phyloP scores from a whole-genome alignment of 169 alveolate genomes.

The Perkinsus olseni region DNA sequence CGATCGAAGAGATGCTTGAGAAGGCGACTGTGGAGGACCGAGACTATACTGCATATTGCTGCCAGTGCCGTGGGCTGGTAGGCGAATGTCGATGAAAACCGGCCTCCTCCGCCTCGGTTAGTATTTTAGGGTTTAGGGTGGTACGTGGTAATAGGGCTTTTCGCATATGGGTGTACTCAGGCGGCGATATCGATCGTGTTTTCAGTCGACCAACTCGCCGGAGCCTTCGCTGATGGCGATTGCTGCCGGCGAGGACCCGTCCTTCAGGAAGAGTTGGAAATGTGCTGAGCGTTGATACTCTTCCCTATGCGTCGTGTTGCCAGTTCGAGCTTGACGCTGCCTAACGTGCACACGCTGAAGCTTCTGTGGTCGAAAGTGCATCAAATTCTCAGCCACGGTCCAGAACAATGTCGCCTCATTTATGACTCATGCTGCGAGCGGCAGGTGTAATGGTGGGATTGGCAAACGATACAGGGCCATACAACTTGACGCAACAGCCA shows the following conservation, averaged over 20 bases:
- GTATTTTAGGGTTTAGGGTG: no score
- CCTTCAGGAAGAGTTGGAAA: neutral
- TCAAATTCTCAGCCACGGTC: no score
- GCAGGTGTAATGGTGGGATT: no score
- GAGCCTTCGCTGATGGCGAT: neutral
- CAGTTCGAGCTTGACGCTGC: no score
- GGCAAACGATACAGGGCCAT: neutral
- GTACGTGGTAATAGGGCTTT: no score
- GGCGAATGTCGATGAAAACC: neutral
- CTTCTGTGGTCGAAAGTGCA: no score
- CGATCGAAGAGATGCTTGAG: neutral
- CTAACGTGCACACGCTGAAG: no score
- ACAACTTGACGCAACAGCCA: neutral
- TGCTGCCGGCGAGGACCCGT: neutral
- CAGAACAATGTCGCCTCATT: no score
- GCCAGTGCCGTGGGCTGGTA: neutral
- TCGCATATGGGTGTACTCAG: neutral
- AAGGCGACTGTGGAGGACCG: neutral
- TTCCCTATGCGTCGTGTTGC: neutral
- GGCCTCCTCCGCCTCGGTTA: no score
- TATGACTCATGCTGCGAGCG: no score
- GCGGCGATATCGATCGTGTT: neutral
- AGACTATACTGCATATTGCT: neutral
- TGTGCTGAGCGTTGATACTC: neutral
- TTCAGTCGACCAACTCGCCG: neutral